Base-by-base conservation (phyloP, 257 asterid genomes). In the Gentiana straminea region DNA sequence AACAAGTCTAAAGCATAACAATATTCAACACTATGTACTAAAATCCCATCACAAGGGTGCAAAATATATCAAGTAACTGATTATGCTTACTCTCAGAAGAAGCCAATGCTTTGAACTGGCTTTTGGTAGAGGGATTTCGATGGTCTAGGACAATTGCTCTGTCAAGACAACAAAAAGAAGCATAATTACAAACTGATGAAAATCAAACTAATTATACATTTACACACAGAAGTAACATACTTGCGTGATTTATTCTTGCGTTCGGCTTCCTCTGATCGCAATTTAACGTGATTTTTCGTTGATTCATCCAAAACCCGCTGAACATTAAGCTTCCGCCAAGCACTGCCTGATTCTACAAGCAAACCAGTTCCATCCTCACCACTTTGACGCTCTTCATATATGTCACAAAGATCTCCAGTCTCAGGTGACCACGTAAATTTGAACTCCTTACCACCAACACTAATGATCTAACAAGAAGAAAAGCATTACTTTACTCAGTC, bases 281-380 rank as follows among this genome's bases (percentile, higher is more conserved):
- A 83, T 75, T 88, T 92, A 66, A 92, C 94, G 57, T 81, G 97
- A 68, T 92, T 88, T 76, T 75, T 82, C 54, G 94, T 82, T 37
- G 97, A 88, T 64, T 92, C 97, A 52, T 92, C 99, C 75, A 92
- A 75, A 68, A 77, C 94, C 52, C 99, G 84, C 58, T 86, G 94
- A 58, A 92, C 94, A 73, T 73, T 88, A 70, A 92, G 81, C 81
- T 88, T 92, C 70, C 95, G 80, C 95, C 91, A 92, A 59, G 94
- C 81, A 35, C 84, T 71, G 47, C 99, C 99, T 13, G 95, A 83
- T 74, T 92, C 99, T 64, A 88, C 86, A 47, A 92, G 89, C 81
- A 86, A 70, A 15, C 85, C 94, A 73, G 69, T 78, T 72, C 94
- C 94, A 74, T 79, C 95, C 68, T 83, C 94, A 56, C 94, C 97